Evolutionary conservation across 768 basidiomycete genomes (phyloP).

Genomic region (Lanmaoa pseudosensibilis): DNA sequence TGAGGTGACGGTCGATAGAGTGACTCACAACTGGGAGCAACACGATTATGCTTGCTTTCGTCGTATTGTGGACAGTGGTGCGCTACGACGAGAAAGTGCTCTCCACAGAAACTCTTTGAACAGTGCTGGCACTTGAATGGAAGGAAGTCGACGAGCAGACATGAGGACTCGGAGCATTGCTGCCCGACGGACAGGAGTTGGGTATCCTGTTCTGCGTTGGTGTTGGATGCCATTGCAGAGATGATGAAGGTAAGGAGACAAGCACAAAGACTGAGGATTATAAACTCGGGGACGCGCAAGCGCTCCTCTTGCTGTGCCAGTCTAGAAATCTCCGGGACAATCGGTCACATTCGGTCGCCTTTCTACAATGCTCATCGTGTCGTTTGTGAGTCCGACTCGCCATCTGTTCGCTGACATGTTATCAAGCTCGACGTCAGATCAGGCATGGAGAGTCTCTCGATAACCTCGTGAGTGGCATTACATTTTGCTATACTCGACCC

Average conservation of each 20-base stretch:
- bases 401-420: background rate
- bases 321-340: background rate
- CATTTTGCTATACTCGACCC: background rate
- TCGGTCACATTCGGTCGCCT: background rate
- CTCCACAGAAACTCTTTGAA: constrained; percentile 64
- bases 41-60: constrained; percentile 64
- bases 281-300: constrained; percentile 27
- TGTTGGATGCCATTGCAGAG: constrained; percentile 6
- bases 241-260: constrained; percentile 1
- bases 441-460: constrained; percentile 79
- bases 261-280: constrained; percentile 10
- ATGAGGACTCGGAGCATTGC: constrained; percentile 67
- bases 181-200: constrained; percentile 68
- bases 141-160: constrained; percentile 77
- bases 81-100: constrained; percentile 70
- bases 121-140: constrained; percentile 89
- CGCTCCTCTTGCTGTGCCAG: constrained; percentile 2
- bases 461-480: constrained; percentile 52
- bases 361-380: constrained; percentile 22
- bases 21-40: constrained; percentile 71
- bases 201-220: constrained; percentile 36
- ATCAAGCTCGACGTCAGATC: constrained; percentile 41
- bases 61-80: constrained; percentile 74
- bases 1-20: background rate
- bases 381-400: constrained; percentile 22